Base-by-base conservation (phyloP, 345 rosid species). In the Citrus trifoliata region DNA sequence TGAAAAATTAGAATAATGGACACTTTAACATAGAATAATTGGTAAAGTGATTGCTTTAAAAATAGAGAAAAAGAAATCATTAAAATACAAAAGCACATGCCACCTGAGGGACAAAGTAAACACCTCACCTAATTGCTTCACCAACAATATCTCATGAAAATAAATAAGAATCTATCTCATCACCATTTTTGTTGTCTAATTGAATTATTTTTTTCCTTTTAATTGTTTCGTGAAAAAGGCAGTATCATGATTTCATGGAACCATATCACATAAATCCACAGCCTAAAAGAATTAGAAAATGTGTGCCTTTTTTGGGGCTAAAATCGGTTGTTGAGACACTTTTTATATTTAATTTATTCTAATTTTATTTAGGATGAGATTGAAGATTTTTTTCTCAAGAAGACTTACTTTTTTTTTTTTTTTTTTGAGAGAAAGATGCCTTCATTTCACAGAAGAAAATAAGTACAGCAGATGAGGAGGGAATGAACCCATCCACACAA, bases 111-210 rank as follows among this genome's bases (percentile, higher is more conserved):
- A 9, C 38, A 13, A 1, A 28, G 58, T 22, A 32, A 22, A 6
- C 35, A 33, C 61, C 67, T 60, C 63, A 60, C 68, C 76, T 37
- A 74, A 74, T 74, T 74, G 40, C 37, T 38, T 42, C 30, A 6
- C 24, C 55, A 58, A 53, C 46, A 58, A 32, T 56, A 33, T 35
- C 30, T 8, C 38, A 18, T 53, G 22, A 16, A 27, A 48, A 70
- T n/a, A 51, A 70, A 48, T 32, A 5, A 22, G 13, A 2, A 32
- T 33, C 28, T 3, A 73, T 28, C 42, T 25, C 67, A 58, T 59
- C 32, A 56, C 28, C 16, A 58, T 58, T n/a, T 46, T 46, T 46
- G 51, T 46, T 46, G 51, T 42, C 51, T 12, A 42, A 42, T 42
- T 42, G 51, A 42, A 0, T 42, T 10, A 12, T 9, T 40, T 10